Evolutionary conservation across 768 basidiomycete species (phyloP).

Genomic region (Kondoa subrosea): DNA sequence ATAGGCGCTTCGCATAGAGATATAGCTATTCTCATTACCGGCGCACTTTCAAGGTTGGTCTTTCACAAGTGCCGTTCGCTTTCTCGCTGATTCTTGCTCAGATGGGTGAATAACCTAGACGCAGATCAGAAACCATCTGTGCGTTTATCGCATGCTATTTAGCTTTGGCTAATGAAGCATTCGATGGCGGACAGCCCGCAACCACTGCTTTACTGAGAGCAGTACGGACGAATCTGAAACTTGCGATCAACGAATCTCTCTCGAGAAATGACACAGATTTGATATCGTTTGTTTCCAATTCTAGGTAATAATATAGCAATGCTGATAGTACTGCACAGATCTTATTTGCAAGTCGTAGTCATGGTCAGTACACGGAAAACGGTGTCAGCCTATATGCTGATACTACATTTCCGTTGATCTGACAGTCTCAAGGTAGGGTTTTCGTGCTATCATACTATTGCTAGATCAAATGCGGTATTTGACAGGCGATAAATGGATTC

Average conservation of each 20-base stretch:
- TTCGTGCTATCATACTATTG: neutral
- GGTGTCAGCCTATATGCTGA: neutral
- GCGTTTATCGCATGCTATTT: neutral
- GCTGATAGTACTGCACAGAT: slow-evolving; percentile 22
- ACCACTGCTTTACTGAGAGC: slow-evolving; percentile 30
- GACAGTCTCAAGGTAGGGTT: slow-evolving; percentile 1
- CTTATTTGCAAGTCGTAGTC: slow-evolving; percentile 36
- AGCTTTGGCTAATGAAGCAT: neutral
- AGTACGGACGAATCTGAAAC: slow-evolving; percentile 30
- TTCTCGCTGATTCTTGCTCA: neutral
- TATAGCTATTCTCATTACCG: slow-evolving; percentile 33
- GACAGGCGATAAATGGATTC: slow-evolving; percentile 33
- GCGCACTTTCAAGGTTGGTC: slow-evolving; percentile 30
- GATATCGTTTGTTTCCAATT: slow-evolving; percentile 20
- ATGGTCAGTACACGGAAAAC: slow-evolving; percentile 21
- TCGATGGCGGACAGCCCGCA: slow-evolving; percentile 21
- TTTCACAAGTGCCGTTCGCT: neutral
- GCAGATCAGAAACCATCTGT: slow-evolving; percentile 31
- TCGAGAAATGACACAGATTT: slow-evolving; percentile 26
- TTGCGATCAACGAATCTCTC: slow-evolving; percentile 34
- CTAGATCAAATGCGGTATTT: slow-evolving; percentile 12
- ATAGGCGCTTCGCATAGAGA: slow-evolving; percentile 25
- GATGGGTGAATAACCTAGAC: slow-evolving; percentile 29
- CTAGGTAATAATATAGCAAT: neutral
- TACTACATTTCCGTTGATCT: neutral